Conservation (phyloP, 2,329 filamentous ascomycete species). For the Fonsecaea erecta region DNA sequence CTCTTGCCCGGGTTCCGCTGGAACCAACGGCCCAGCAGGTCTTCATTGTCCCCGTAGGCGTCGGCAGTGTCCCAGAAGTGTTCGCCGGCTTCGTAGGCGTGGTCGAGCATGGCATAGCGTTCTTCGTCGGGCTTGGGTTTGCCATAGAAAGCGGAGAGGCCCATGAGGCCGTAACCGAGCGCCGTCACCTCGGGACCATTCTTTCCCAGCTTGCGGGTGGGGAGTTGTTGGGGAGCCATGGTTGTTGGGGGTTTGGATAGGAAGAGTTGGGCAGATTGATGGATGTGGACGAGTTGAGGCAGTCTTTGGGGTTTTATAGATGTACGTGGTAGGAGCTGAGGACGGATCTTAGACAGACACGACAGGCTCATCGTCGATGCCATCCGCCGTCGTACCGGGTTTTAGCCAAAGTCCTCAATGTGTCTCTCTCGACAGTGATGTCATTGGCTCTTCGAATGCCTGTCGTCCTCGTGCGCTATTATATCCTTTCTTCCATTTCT, state of each 20-base stretch:
- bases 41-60: constrained; percentile 42
- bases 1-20: constrained; percentile 35
- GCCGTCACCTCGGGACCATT: constrained; percentile 41
- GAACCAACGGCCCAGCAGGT: constrained; percentile 42
- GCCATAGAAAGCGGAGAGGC: constrained; percentile 52
- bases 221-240: constrained; percentile 32
- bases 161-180: constrained; percentile 39
- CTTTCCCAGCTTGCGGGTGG: constrained; percentile 40
- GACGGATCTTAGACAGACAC: background rate
- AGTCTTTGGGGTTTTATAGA: background rate
- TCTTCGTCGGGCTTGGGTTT: constrained; percentile 53
- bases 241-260: background rate
- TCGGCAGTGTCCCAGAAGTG: constrained; percentile 45
- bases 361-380: background rate
- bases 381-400: background rate
- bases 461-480: too few species aligned
- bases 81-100: constrained; percentile 41
- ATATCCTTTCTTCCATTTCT: too few species aligned
- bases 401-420: background rate
- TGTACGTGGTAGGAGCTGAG: background rate
- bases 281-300: background rate
- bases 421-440: background rate
- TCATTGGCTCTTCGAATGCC: too few species aligned
- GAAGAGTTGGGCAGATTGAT: background rate
- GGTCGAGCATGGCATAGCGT: constrained; percentile 51